Percentiles rank a stretch among this genome's conserved stretches.
These are phyloP conservation scores for Knufia petricola DNA, from an alignment of 2,329 filamentous ascomycete species.

Conservation along the genomic window DNA sequence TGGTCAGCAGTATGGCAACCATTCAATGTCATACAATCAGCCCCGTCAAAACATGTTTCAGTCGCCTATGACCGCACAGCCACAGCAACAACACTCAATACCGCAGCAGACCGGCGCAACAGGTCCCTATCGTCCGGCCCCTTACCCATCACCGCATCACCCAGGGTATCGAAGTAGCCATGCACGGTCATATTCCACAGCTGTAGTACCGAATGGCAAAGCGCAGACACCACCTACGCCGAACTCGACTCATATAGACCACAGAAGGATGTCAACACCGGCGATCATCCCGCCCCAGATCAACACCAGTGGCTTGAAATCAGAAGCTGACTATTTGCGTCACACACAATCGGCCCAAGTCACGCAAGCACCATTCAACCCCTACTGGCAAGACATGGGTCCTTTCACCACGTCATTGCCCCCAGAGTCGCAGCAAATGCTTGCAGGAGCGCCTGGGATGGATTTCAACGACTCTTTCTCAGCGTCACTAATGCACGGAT, in stretches of 20 bases:
- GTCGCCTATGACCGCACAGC: slow-evolving; percentile 24
- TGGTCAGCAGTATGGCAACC: slow-evolving; percentile 26
- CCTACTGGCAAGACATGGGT: slow-evolving; percentile 25
- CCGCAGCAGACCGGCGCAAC: slow-evolving; percentile 14
- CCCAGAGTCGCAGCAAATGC: slow-evolving; percentile 44
- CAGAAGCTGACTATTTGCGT: slow-evolving; percentile 17
- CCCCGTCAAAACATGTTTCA: slow-evolving; percentile 26
- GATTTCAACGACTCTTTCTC: slow-evolving; percentile 38
- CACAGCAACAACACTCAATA: slow-evolving; percentile 17
- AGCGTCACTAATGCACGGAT: slow-evolving; percentile 38
- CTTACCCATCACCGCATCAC: slow-evolving; percentile 31
- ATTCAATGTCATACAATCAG: slow-evolving; percentile 33
- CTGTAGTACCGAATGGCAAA: slow-evolving; percentile 7
- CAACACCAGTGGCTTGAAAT: slow-evolving; percentile 9
- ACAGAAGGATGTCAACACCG: slow-evolving; percentile 38
- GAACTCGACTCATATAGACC: slow-evolving; percentile 16
- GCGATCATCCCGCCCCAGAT: slow-evolving; percentile 20
- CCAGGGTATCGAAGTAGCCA: slow-evolving; percentile 21
- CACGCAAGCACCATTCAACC: slow-evolving; percentile 22
- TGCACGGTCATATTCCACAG: slow-evolving; percentile 17
- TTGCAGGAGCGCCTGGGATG: slow-evolving; percentile 34
- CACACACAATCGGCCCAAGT: slow-evolving; percentile 23
- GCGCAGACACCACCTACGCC: slow-evolving; percentile 30
- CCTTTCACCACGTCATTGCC: slow-evolving; percentile 44
- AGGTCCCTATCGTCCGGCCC: slow-evolving; percentile 32